These are phyloP conservation scores for Colletotrichum sp. DNA, from an alignment of 2,329 filamentous ascomycete species.

Conservation along the genomic window DNA sequence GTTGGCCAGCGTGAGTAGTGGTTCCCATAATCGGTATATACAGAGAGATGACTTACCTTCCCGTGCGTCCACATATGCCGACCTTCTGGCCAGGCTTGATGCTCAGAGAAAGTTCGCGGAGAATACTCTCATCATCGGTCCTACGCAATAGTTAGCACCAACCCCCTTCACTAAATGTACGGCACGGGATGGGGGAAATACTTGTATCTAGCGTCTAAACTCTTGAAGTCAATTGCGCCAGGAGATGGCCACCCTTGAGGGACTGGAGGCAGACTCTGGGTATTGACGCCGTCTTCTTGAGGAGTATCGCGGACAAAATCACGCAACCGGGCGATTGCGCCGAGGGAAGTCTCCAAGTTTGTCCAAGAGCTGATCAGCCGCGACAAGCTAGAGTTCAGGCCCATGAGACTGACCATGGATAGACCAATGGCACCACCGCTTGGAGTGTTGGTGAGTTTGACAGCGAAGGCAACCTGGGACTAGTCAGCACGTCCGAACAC, in stretches of 20 bases:
- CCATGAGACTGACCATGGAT: conserved; percentile 33
- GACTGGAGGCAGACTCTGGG: conserved; percentile 14
- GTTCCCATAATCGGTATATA: no score
- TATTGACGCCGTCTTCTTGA: conserved; percentile 28
- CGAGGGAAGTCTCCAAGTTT: conserved; percentile 30
- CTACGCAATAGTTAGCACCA: background rate
- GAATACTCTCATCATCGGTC: conserved; percentile 9
- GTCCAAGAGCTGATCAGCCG: conserved; percentile 38
- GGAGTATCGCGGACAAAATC: conserved; percentile 30
- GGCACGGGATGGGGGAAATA: conserved; percentile 6
- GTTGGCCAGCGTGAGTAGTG: background rate
- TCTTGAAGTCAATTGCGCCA: conserved; percentile 35
- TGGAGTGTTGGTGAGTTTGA: conserved; percentile 23
- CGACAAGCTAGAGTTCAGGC: conserved; percentile 34
- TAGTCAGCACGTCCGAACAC: background rate
- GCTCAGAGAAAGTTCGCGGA: conserved; percentile 29
- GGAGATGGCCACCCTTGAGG: conserved; percentile 35
- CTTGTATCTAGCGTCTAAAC: conserved; percentile 35
- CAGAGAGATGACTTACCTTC: conserved; percentile 25
- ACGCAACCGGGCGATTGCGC: conserved; percentile 30
- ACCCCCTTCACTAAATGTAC: background rate
- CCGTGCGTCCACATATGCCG: conserved; percentile 39
- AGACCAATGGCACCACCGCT: conserved; percentile 24
- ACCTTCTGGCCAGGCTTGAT: conserved; percentile 35
- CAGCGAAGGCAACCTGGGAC: conserved; percentile 37